Base-by-base conservation (phyloP, 257 asterid genomes). In the Solanum peruvianum region DNA sequence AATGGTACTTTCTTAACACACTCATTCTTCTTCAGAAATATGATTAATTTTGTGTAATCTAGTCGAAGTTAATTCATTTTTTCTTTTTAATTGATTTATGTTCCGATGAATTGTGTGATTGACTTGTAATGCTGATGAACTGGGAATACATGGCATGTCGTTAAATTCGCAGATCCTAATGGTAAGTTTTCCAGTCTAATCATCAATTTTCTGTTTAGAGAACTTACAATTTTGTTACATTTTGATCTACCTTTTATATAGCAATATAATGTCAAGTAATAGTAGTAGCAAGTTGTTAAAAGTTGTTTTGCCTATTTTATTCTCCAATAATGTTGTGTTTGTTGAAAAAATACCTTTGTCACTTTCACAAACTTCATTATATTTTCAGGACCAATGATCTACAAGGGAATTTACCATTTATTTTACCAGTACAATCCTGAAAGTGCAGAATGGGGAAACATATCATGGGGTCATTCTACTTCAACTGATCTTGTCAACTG, bases 141-240 rank as follows among this genome's bases (percentile, higher is more conserved):
- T 76, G 58, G 83, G 37, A 56, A 76, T 23, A 76, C 64, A 56
- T 56, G 44, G 3, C 33, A 39, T 77, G 62, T 14, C 3, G 14
- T 75, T 1, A n/a, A 33, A 77, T 86, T 87, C 35, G 56, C 91
- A 94, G 98, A 94, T 91, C 98, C 98, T 86, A 93, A 94, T 91
- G 98, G 96, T 94, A 86, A 88, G 88, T 76, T 60, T 33, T 77
- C 62, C 11, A 8, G 15, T 76, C n/a, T 42, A 13, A n/a, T 42
- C 3, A 13, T 75, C 11, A 11, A 25, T 13, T 9, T 25, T 64
- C 1, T 64, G 1, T 29, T 16, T 3, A 52, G 1, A 52, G n/a
- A 18, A 6, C 62, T 52, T 52, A 0, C 62, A 16, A 52, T 6
- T 21, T 58, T 21, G 8, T 21, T 58, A 58, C 25, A 58, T 35